A percentile compares a stretch with the other conserved stretches of the same genome.
These are phyloP conservation scores for Acacia concinna DNA, from an alignment of 331 rosid species.

Conservation along the genomic window DNA sequence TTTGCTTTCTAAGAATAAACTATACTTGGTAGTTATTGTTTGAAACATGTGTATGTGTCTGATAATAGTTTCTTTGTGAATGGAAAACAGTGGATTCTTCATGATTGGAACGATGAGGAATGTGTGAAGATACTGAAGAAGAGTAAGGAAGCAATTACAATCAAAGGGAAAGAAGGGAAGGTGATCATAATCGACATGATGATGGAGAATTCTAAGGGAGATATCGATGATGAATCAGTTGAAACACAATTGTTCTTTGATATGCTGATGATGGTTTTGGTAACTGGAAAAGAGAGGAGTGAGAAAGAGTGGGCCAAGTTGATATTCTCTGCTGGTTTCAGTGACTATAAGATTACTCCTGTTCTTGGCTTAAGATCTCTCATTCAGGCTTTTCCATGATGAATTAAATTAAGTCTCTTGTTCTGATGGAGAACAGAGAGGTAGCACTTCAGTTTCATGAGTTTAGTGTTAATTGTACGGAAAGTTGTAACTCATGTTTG, in stretches of 20 bases:
- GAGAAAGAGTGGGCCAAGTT: neutral
- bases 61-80: too few relatives aligned
- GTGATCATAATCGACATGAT: constrained; percentile 44
- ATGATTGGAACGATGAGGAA: constrained; percentile 38
- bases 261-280: constrained; percentile 30
- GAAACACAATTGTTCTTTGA: constrained; percentile 43
- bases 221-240: neutral
- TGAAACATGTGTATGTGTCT: neutral
- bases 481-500: neutral
- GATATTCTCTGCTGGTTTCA: constrained; percentile 30
- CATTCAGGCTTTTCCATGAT: constrained; percentile 29
- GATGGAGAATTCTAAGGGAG: neutral
- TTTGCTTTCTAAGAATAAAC: too few relatives aligned
- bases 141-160: constrained; percentile 8
- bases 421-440: too few relatives aligned
- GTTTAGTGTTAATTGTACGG: too few relatives aligned
- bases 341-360: constrained; percentile 28
- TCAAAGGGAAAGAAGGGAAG: constrained; percentile 33
- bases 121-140: constrained; percentile 4
- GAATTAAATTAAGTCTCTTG: neutral
- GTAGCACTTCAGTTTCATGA: neutral
- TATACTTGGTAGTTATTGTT: too few relatives aligned
- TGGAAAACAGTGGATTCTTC: constrained; percentile 31
- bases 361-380: constrained; percentile 35
- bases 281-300: constrained; percentile 28